Evolutionary conservation across 768 basidiomycete genomes (phyloP), one percentile per base, ranked within the genome.

Genomic region (Solioccasus polychromus): DNA sequence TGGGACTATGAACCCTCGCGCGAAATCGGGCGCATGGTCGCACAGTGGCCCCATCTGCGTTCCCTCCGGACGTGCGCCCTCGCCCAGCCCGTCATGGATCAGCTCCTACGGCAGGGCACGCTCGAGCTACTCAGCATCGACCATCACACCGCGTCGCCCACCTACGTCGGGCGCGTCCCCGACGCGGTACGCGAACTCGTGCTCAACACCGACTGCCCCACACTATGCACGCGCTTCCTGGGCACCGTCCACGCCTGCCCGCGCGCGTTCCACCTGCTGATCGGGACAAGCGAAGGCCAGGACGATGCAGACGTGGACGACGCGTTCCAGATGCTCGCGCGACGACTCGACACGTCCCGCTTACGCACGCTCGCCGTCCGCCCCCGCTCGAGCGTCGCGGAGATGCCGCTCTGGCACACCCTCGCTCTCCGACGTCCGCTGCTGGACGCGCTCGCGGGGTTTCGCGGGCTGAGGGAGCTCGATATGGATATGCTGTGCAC

Each of bases 401-500:
- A 44, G 5, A 34, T 44, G 20, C 42, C 35, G 24, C 23, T 35
- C 15, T 37, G 40, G 29, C 35, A 45, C 15, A 38, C 46, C 19
- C 26, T 50, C 22, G 14, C 6, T 17, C 40, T 60, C 8, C 44
- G 29, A 4, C 19, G 18, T 11, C 8, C 48, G 17, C 25, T 42
- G n/a, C 8, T 56, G 8, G 22, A 45, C 2, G 20, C 48, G 31
- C 42, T 62, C 35, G 29, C 37, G 34, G 32, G 28, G 24, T 61
- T 62, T 15, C 43, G 30, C 0, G 48, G 39, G 5, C 14, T 61
- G 23, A 49, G 29, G 14, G 46, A 45, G 11, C 47, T 61, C 1
- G 47, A 61, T 15, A 20, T 61, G 9, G 60, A 61, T 10, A 11
- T 32, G 9, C 34, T 59, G 2, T 53, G 45, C 23, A 50, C 52